These are phyloP conservation scores for Penicillium cinerascens DNA, from an alignment of 495 filamentous ascomycete genomes.

Conservation along the genomic window DNA sequence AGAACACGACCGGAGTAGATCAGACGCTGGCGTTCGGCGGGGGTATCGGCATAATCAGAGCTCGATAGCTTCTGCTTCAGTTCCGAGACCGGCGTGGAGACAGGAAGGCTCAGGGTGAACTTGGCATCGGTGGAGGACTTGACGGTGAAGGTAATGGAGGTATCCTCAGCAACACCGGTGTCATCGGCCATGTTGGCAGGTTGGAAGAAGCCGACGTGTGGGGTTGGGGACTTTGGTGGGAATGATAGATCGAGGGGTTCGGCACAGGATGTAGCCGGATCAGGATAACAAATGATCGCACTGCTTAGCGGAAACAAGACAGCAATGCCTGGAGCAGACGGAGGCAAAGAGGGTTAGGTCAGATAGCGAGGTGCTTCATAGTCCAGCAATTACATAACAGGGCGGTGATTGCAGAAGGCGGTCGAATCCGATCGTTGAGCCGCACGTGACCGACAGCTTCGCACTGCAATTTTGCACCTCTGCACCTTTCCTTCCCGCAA, in stretches of 20 bases:
- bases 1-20: constrained; percentile 97
- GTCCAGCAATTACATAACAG: constrained; percentile 13
- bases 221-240: constrained; percentile 11
- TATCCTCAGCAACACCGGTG: constrained; percentile 40
- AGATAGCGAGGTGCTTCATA: background rate
- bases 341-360: background rate
- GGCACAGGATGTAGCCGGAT: background rate
- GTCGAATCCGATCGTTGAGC: constrained; percentile 38
- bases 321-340: background rate
- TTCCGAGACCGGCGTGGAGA: constrained; percentile 73
- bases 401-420: constrained; percentile 29
- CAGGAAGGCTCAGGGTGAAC: constrained; percentile 73
- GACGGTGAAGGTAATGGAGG: constrained; percentile 84
- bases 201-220: constrained; percentile 6
- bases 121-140: constrained; percentile 86
- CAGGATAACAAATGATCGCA: background rate
- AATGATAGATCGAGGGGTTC: background rate
- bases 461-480: constrained; percentile 34
- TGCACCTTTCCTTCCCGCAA: constrained; percentile 3
- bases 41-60: constrained; percentile 76
- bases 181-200: constrained; percentile 46
- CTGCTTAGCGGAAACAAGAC: background rate
- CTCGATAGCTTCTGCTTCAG: constrained; percentile 85
- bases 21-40: constrained; percentile 81
- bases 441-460: constrained; percentile 21